A percentile compares a stretch with the other conserved stretches of the same genome.
These are phyloP conservation scores for Picea engelmannii DNA, from an alignment of 83 land plant species.

Conservation along the genomic window DNA sequence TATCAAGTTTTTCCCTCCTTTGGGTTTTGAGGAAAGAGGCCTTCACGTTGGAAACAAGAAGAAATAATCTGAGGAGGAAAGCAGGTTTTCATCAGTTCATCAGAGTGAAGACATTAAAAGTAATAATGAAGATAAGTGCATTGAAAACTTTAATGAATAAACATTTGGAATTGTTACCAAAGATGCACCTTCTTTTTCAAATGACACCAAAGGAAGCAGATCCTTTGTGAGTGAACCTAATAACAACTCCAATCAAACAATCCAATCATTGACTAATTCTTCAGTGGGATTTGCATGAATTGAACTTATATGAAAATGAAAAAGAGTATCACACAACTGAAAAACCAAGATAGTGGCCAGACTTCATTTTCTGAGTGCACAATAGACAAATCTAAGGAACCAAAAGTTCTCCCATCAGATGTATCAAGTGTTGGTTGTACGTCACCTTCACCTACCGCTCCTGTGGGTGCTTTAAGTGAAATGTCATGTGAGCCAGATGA, in stretches of 20 bases:
- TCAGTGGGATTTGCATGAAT: constrained; percentile 18
- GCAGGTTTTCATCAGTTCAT: constrained; percentile 76
- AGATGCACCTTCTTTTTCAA: constrained; percentile 17
- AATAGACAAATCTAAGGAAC: too few species aligned
- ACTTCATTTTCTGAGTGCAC: too few species aligned
- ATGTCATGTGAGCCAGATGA: neutral
- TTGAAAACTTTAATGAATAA: constrained; percentile 56
- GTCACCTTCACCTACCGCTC: neutral
- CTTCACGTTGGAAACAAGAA: constrained; percentile 37
- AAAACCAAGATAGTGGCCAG: too few species aligned
- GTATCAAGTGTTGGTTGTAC: neutral
- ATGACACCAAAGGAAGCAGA: constrained; percentile 30
- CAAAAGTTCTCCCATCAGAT: too few species aligned
- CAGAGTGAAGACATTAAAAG: constrained; percentile 51
- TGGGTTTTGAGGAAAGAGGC: constrained; percentile 78
- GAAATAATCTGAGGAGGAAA: constrained; percentile 81
- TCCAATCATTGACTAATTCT: constrained; percentile 32
- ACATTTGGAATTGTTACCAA: constrained; percentile 61
- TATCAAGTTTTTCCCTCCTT: constrained; percentile 61
- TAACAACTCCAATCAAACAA: constrained; percentile 26
- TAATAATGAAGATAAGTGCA: constrained; percentile 44
- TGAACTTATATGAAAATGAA: too few species aligned
- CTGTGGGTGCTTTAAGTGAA: neutral
- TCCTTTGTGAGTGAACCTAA: constrained; percentile 21
- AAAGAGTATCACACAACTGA: too few species aligned